Base-by-base conservation (phyloP, 2,329 filamentous ascomycete genomes). In the Huntiella decipiens region DNA sequence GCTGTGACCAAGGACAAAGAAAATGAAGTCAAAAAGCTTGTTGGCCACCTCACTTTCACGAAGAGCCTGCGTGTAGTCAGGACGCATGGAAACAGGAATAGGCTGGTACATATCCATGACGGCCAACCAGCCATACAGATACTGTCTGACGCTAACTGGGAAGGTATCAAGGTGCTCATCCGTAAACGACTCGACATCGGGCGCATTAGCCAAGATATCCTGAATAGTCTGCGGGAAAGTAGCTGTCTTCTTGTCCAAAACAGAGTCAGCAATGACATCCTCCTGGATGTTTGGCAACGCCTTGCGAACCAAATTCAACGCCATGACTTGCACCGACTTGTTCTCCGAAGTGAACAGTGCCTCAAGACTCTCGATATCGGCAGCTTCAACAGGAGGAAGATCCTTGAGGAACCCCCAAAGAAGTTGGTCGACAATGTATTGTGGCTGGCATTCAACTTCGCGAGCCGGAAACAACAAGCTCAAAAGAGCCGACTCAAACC, bases 61-160 rank as follows among this genome's bases (percentile, higher is more conserved):
- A 47, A 98, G 71, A 49, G 82, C 75, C 17, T 84, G 74, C 0
- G 76, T 73, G 55, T 95, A 96, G 55, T 87, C 78, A 49, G 74
- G 75, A 53, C 85, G 82, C 12, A 96, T 76, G 54, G 85, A 84
- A 59, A 82, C 79, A 0, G 87, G 84, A 10, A 86, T 77, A 15
- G 77, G 74, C 13, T 68, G 66, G 56, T 88, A 92, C 38, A 88
- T 79, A 54, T 93, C 85, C 56, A 93, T 96, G 0, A 95, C 70
- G 1, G 96, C 67, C 52, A 83, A 74, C 91, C 91, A 98, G 8
- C 84, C 82, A 22, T 94, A 66, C 2, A 98, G 68, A 56, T 95
- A 98, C 7, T 79, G 76, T 44, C 85, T 75, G 41, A 94, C 66
- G 0, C 72, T 57, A 1, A 74, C 64, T 8, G 85, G 85, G 54